A percentile compares a stretch with the other conserved stretches of the same genome.
These are phyloP conservation scores for Poa pratensis DNA, from an alignment of 176 grass and related monocot genomes.

Conservation along the genomic window DNA sequence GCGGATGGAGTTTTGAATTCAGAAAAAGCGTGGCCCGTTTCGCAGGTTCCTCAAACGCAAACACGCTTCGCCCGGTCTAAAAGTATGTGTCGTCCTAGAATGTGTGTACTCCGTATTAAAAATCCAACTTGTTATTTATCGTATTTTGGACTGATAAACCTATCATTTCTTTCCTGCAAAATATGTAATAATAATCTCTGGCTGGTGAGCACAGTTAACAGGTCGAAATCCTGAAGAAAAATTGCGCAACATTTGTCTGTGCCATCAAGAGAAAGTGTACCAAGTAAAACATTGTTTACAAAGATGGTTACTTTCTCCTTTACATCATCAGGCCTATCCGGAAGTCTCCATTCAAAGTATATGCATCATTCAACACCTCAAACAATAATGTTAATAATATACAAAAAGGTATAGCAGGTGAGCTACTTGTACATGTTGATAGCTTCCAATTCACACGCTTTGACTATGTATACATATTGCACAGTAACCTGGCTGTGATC, in stretches of 20 bases:
- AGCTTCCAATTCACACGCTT: not conserved
- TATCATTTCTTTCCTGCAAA: no score
- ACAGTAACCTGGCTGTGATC: no score
- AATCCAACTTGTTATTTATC: no score
- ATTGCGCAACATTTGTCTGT: not conserved
- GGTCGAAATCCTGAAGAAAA: not conserved
- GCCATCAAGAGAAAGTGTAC: not conserved
- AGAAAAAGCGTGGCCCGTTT: no score
- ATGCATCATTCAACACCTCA: not conserved
- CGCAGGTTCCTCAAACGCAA: no score
- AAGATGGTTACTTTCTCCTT: not conserved
- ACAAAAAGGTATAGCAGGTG: not conserved
- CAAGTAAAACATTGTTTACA: not conserved
- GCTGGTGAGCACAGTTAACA: no score
- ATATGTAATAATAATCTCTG: no score
- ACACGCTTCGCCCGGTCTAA: no score
- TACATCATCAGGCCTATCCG: not conserved
- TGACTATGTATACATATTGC: not conserved
- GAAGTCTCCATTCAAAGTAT: slow-evolving; percentile 31
- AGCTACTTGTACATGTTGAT: slow-evolving; percentile 16
- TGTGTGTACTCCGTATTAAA: no score
- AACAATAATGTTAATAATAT: not conserved
- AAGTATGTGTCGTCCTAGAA: no score
- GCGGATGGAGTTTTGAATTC: no score
- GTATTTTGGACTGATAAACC: no score